Percentiles rank a stretch among this genome's conserved stretches.
Conservation (phyloP, 805 yeast genomes). For the Candida koratica region DNA sequence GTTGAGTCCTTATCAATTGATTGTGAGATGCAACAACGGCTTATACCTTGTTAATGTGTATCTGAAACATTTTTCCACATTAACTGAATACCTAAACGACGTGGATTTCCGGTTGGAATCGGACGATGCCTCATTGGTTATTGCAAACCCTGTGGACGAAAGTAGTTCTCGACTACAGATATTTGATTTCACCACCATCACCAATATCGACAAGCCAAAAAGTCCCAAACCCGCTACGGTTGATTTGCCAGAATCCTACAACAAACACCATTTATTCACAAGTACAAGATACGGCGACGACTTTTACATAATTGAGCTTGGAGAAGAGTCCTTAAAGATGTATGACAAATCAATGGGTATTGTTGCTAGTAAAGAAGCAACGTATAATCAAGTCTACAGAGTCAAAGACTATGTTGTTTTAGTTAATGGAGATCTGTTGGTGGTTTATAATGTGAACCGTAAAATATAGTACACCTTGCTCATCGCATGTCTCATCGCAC, state of each 20-base stretch:
- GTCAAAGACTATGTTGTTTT: slow-evolving; percentile 8
- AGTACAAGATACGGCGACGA: background rate
- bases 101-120: slow-evolving; percentile 5
- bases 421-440: background rate
- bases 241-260: slow-evolving; percentile 1
- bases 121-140: slow-evolving; percentile 6
- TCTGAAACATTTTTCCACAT: slow-evolving; percentile 13
- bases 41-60: slow-evolving; percentile 16
- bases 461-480: background rate
- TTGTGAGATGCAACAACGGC: slow-evolving; percentile 16
- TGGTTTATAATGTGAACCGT: background rate
- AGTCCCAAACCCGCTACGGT: slow-evolving; percentile 4
- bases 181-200: slow-evolving; percentile 5
- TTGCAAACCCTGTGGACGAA: slow-evolving; percentile 9
- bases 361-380: slow-evolving; percentile 3
- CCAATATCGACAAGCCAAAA: background rate
- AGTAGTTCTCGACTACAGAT: slow-evolving; percentile 8
- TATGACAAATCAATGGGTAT: slow-evolving; percentile 5
- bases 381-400: slow-evolving; percentile 5
- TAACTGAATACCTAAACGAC: slow-evolving; percentile 10
- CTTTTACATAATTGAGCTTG: slow-evolving; percentile 8
- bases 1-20: slow-evolving; percentile 16
- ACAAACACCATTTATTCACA: background rate
- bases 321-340: slow-evolving; percentile 3
- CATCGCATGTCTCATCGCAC: slow-evolving; percentile 2